phyloP scores from a whole-genome alignment of 345 rosid genomes.

The Passiflora organensis region DNA sequence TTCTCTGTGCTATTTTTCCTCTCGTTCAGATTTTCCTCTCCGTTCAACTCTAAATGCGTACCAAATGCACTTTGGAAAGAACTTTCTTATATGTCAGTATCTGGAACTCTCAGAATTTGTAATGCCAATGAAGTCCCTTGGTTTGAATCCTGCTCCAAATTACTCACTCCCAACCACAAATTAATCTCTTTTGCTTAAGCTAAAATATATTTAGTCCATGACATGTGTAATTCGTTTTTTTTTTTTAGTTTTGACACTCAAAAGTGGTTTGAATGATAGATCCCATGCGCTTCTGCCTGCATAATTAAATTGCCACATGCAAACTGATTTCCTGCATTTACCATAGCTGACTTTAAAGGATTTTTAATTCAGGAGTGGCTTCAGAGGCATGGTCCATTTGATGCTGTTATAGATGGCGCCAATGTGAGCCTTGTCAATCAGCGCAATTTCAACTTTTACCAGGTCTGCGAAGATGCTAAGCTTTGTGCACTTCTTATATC shows the following conservation, averaged over 20 bases:
- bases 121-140: too few relatives aligned
- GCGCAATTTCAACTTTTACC: slow-evolving; percentile 50
- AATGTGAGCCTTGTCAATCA: slow-evolving; percentile 62
- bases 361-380: slow-evolving; percentile 66
- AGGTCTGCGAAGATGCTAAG: slow-evolving; percentile 34
- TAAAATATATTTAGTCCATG: too few relatives aligned
- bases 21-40: slow-evolving; percentile 15
- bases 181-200: too few relatives aligned
- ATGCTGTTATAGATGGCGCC: slow-evolving; percentile 88
- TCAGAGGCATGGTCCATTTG: slow-evolving; percentile 80
- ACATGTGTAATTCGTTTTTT: too few relatives aligned
- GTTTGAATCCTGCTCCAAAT: slow-evolving; percentile 6
- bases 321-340: background rate
- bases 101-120: too few relatives aligned
- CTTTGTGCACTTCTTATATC: slow-evolving; percentile 2
- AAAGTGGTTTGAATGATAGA: too few relatives aligned
- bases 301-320: background rate
- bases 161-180: background rate
- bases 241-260: too few relatives aligned
- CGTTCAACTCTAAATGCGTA: slow-evolving; percentile 54
- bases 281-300: too few relatives aligned
- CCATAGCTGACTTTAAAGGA: slow-evolving; percentile 36
- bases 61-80: background rate
- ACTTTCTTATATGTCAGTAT: too few relatives aligned
- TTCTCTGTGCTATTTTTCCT: too few relatives aligned